These are phyloP conservation scores for Candida sonorensis DNA, from an alignment of 805 yeast genomes.

Conservation along the genomic window DNA sequence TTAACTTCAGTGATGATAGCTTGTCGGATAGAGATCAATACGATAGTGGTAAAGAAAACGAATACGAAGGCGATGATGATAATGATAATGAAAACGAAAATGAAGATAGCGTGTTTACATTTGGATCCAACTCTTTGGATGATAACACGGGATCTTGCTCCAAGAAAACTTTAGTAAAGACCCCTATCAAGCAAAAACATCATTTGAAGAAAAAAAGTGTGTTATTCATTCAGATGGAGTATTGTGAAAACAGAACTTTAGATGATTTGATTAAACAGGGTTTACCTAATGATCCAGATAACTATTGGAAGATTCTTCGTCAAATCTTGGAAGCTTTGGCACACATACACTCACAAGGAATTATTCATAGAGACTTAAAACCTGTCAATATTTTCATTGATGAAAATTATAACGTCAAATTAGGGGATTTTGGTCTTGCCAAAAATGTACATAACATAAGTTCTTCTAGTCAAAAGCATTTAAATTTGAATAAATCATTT, in stretches of 20 bases:
- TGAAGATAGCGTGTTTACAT: conserved; percentile 20
- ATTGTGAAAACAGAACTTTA: conserved; percentile 91
- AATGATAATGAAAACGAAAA: conserved; percentile 14
- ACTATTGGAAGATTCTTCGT: conserved; percentile 84
- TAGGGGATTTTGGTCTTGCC: conserved; percentile 97
- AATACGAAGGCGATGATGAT: conserved; percentile 23
- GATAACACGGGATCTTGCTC: conserved; percentile 1
- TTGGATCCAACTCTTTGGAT: conserved; percentile 15
- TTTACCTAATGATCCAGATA: conserved; percentile 60
- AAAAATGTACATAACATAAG: conserved; percentile 65
- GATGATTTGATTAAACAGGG: conserved; percentile 77
- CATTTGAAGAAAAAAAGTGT: conserved; percentile 58
- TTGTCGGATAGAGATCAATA: too few species aligned
- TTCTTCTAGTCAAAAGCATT: conserved; percentile 6
- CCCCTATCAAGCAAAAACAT: conserved; percentile 7
- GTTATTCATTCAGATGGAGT: conserved; percentile 95
- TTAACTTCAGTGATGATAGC: too few species aligned
- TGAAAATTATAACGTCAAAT: conserved; percentile 77
- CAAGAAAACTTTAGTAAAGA: conserved; percentile 3
- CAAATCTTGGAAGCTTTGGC: conserved; percentile 85
- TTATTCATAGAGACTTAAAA: conserved; percentile 90
- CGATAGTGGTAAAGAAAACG: too few species aligned
- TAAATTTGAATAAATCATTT: conserved; percentile 23
- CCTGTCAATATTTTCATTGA: conserved; percentile 96
- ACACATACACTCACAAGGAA: conserved; percentile 89